These are phyloP conservation scores for Neurospora discreta DNA, from an alignment of 495 filamentous ascomycete genomes.

Conservation along the genomic window DNA sequence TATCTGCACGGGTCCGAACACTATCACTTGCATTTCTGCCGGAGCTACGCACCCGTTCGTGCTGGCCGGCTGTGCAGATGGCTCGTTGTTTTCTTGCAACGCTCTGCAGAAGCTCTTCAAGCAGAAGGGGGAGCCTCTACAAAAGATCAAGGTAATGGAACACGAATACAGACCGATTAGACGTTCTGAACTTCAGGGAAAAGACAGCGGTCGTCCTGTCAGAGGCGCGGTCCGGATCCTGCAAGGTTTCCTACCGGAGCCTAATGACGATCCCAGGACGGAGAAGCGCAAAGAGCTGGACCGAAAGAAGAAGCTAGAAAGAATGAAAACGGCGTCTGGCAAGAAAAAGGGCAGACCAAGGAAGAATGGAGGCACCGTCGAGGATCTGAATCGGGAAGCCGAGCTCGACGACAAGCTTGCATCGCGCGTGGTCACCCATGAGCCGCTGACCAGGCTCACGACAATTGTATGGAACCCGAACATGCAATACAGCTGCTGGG, in stretches of 20 bases:
- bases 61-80: slow-evolving; percentile 33
- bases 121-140: slow-evolving; percentile 29
- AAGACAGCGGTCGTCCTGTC: background rate
- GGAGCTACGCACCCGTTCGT: slow-evolving; percentile 34
- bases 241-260: slow-evolving; percentile 35
- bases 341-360: slow-evolving; percentile 36
- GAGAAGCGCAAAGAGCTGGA: slow-evolving; percentile 57
- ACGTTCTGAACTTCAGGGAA: background rate
- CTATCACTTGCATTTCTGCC: slow-evolving; percentile 31
- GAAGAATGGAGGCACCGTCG: slow-evolving; percentile 13
- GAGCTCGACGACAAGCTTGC: slow-evolving; percentile 21
- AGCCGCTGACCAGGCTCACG: slow-evolving; percentile 34
- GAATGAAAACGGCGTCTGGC: slow-evolving; percentile 46
- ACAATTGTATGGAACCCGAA: slow-evolving; percentile 38
- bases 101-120: slow-evolving; percentile 34
- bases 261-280: slow-evolving; percentile 53
- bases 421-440: slow-evolving; percentile 29
- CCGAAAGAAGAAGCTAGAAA: slow-evolving; percentile 37
- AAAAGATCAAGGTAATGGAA: slow-evolving; percentile 35
- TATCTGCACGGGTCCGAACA: slow-evolving; percentile 33
- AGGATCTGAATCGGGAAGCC: slow-evolving; percentile 13
- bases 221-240: slow-evolving; percentile 29
- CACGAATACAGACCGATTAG: slow-evolving; percentile 29
- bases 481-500: slow-evolving; percentile 38
- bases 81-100: slow-evolving; percentile 34